These are phyloP conservation scores for Sporobolomyces roseus DNA, from an alignment of 768 basidiomycete species.

Conservation along the genomic window DNA sequence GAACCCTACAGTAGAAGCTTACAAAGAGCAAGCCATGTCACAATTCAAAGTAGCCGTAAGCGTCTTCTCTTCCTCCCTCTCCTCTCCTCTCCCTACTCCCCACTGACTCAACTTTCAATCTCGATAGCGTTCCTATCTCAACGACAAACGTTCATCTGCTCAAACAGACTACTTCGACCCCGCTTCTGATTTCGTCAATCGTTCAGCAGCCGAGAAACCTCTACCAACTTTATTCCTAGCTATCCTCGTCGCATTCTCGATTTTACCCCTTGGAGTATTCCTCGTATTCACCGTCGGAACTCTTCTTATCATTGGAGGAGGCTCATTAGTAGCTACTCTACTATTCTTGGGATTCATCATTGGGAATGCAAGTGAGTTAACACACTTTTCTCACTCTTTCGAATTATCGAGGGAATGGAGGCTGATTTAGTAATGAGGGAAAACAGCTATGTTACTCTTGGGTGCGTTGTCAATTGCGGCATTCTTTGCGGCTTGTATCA, in stretches of 20 bases:
- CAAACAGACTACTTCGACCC: slow-evolving; percentile 28
- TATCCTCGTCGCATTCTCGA: slow-evolving; percentile 15
- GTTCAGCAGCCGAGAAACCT: neutral
- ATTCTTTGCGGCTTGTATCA: slow-evolving; percentile 12
- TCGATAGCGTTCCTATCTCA: slow-evolving; percentile 17
- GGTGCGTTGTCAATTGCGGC: slow-evolving; percentile 15
- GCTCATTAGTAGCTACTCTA: slow-evolving; percentile 7
- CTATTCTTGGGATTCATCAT: slow-evolving; percentile 17
- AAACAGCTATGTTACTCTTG: slow-evolving; percentile 22
- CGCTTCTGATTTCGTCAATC: slow-evolving; percentile 1
- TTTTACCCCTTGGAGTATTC: slow-evolving; percentile 21
- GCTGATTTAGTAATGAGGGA: too few species aligned
- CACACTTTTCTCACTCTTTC: too few species aligned
- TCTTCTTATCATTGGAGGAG: slow-evolving; percentile 23
- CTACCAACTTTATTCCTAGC: slow-evolving; percentile 16
- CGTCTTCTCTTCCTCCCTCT: neutral
- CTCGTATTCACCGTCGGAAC: slow-evolving; percentile 17
- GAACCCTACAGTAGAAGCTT: slow-evolving; percentile 13
- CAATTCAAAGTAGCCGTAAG: slow-evolving; percentile 18
- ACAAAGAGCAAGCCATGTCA: slow-evolving; percentile 12
- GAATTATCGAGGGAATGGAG: too few species aligned
- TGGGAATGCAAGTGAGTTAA: slow-evolving; percentile 21
- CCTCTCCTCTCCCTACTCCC: too few species aligned
- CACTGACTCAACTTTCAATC: neutral
- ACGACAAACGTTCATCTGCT: slow-evolving; percentile 19